Evolutionary conservation across 2,329 filamentous ascomycete species (phyloP), one percentile per base, ranked within the genome.

Genomic region (Orbilia brochopaga): DNA sequence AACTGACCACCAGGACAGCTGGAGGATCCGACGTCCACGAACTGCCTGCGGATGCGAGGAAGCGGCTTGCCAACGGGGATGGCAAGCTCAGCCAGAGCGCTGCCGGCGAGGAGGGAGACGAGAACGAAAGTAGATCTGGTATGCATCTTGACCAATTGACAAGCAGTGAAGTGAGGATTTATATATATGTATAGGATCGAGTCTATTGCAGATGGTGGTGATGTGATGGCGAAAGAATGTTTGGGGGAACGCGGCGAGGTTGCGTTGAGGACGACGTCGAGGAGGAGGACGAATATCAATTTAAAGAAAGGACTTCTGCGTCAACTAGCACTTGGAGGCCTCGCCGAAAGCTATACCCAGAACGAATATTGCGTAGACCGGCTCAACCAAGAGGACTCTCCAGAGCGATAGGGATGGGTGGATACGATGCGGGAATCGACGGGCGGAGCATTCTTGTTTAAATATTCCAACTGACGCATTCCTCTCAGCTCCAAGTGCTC

Each of bases 21-120:
- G 8, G 67, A 60, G 27, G 54, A 19, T 8, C 50, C 67, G 10
- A 61, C 42, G 7, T 65, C 55, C 0, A 61, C 13, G 23, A 32
- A 42, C 50, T 72, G 67, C 51, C 42, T 65, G 44, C 60, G 53
- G 24, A 59, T 51, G 4, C 67, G 60, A 56, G 60, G 67, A 35
- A 61, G 21, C 10, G 60, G 30, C 24, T 65, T 65, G 15, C 60
- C 50, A 17, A 72, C 13, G 13, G 67, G 67, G 15, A 65, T 50
- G 51, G 60, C 67, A 32, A 51, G 42, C 24, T 72, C 67, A 56
- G 67, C 67, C 13, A 61, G 42, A n/a, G 50, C 55, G 37, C 40
- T 48, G 17, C 60, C 30, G 23, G 54, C 46, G 21, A 72, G 55
- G n/a, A 60, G 50, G 2, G 67, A 50, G 13, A 63, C 10, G 17